Evolutionary conservation across 78 protist species (phyloP), one percentile per base, ranked within the genome.

Genomic region (Cavenderia fasciculata): DNA sequence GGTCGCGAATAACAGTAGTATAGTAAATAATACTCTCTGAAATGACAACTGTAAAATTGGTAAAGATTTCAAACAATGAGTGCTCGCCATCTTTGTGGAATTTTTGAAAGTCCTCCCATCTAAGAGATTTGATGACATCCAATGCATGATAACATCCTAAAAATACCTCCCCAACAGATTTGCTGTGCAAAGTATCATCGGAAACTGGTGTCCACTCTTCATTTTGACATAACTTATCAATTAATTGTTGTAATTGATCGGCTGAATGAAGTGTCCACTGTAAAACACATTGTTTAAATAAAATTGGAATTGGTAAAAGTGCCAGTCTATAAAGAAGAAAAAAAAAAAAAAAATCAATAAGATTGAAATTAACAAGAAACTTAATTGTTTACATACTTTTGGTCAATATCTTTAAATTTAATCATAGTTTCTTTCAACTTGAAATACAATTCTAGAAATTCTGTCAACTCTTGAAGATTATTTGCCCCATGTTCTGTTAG

Each of bases 71-170:
- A 68, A 82, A 82, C 6, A 82, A 71, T 2, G 44, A 29, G 16
- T 82, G 90, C 23, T 82, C 63, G 33, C 78, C 63, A 43, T 65
- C 56, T 25, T 74, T 65, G 33, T 51, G 57, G 19, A 44, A 54
- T 1, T 43, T 82, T 43, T 52, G 52, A 12, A 82, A 40, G 44
- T 82, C 90, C 12, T 82, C 90, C 90, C 90, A 82, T 27, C 90
- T 40, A 11, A 82, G 43, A 29, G 52, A 29, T 69, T 82, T 82
- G 18, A 82, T 82, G 4, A 82, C 90, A 52, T 82, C 90, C 51
- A 82, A 27, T 44, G 90, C 90, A 56, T 82, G 90, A 27, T 82
- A 82, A 44, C 90, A 82, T 8, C 78, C 78, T 11, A 82, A 33
- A 0, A 82, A 38, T 4, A 82, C 76, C 0, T 82, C 90, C 18